Conservation (phyloP, 176 grass and related monocot genomes). For the Luzula sylvatica region DNA sequence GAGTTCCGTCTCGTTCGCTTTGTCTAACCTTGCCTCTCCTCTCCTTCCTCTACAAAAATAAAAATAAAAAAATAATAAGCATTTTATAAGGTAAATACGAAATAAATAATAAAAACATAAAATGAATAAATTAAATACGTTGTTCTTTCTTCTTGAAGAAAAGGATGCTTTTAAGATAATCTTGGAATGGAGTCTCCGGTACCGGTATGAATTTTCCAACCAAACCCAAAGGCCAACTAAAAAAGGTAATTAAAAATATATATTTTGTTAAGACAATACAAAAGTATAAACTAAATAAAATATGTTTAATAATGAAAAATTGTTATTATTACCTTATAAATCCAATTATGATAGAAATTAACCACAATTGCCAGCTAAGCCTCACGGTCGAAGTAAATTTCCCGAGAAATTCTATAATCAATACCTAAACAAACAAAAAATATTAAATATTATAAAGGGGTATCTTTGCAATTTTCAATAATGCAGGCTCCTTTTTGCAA, state of each 20-base stretch:
- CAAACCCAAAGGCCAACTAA: slow-evolving; percentile 79
- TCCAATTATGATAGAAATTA: slow-evolving; percentile 69
- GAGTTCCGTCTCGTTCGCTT: too few relatives aligned
- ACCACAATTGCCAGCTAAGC: slow-evolving; percentile 77
- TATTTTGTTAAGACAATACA: background rate
- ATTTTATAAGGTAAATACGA: too few relatives aligned
- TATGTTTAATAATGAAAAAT: slow-evolving; percentile 8
- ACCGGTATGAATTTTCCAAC: slow-evolving; percentile 75
- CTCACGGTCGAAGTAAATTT: slow-evolving; percentile 83
- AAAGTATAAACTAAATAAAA: background rate
- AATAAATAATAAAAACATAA: too few relatives aligned
- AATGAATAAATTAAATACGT: slow-evolving; percentile 21
- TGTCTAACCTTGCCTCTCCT: too few relatives aligned
- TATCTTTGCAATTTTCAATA: too few relatives aligned
- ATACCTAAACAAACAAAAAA: slow-evolving; percentile 33
- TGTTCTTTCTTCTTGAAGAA: slow-evolving; percentile 27
- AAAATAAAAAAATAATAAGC: too few relatives aligned
- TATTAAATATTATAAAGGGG: too few relatives aligned
- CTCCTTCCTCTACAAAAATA: too few relatives aligned
- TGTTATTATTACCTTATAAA: slow-evolving; percentile 47
- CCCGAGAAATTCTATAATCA: slow-evolving; percentile 90
- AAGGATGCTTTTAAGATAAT: slow-evolving; percentile 29
- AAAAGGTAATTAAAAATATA: slow-evolving; percentile 7
- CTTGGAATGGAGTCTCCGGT: slow-evolving; percentile 43
- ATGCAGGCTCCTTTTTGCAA: too few relatives aligned